These are phyloP conservation scores for Xylariaceae sp. DNA, from an alignment of 2,329 filamentous ascomycete genomes.

Conservation along the genomic window DNA sequence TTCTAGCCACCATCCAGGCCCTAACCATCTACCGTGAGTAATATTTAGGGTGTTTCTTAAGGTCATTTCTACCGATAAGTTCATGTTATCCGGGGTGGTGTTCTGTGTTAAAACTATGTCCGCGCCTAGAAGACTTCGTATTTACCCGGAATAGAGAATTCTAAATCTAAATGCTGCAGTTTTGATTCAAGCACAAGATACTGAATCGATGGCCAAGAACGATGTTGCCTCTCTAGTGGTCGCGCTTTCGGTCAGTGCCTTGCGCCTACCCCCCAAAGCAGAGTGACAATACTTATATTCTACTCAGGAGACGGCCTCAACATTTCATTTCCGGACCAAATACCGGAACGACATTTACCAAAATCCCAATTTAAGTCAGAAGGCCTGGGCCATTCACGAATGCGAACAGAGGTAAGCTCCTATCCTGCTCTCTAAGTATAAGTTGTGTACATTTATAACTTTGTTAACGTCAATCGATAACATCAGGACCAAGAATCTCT, in stretches of 20 bases:
- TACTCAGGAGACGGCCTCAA: conserved; percentile 11
- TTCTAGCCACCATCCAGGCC: conserved; percentile 14
- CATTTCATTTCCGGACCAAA: background rate
- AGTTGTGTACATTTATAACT: background rate
- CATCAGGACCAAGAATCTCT: conserved; percentile 22
- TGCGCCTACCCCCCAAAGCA: background rate
- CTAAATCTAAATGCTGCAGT: conserved; percentile 26
- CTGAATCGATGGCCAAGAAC: conserved; percentile 20
- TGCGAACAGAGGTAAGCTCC: conserved; percentile 14
- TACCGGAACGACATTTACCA: background rate
- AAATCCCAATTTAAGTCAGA: background rate
- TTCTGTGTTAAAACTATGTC: background rate
- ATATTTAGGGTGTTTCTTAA: background rate
- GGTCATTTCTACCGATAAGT: background rate
- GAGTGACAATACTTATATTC: background rate
- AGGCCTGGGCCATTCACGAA: conserved; percentile 13
- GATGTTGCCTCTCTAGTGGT: conserved; percentile 20
- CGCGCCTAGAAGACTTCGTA: background rate
- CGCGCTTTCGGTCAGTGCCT: conserved; percentile 13
- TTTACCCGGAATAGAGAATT: conserved; percentile 4
- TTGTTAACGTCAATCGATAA: background rate
- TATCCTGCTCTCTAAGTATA: background rate
- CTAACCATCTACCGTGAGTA: conserved; percentile 10
- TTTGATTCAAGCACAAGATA: conserved; percentile 34
- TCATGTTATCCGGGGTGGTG: no score